Base-by-base conservation (phyloP, 257 asterid species). In the Nicotiana knightiana region DNA sequence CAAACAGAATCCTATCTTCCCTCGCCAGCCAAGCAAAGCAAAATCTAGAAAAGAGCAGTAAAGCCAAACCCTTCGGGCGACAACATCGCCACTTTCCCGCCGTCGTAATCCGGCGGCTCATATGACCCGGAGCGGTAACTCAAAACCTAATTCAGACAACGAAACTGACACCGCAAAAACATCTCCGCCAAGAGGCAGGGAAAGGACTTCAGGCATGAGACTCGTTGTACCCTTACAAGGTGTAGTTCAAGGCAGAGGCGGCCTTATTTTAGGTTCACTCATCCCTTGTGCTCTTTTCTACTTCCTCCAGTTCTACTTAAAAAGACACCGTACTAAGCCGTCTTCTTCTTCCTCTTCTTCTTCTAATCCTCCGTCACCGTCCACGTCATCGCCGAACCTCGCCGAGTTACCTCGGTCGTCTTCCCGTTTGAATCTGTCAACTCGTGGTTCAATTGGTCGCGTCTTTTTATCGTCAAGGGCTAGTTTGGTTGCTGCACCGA, bases 221-320 rank as follows among this genome's bases (percentile, higher is more conserved):
- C 94, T 96, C 73, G 90, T 96, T 46, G 99, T 96, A 13, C 99
- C 99, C 35, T 81, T 96, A 77, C 98, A 93, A 76, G 99, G 99
- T 15, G 91, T 95, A 30, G 98, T 96, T 13, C 99, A 96, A 84
- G 99, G 98, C 77, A 81, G 93, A 87, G 97, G 97, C 4, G 98
- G 99, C 13, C 79, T 96, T 15, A 86, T 96, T 81, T 90, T 96
- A 51, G 99, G 99, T 21, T 93, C 99, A 15, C 85, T 96, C 33
- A 96, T 96, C 79, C 99, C 99, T 4, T 96, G 99, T 83, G 93
- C 97, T 4, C 79, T 93, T 30, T 91, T 89, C 86, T 96, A 96
- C 84, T 96, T 96, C 86, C 93, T 96, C 17, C 98, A 94, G 62
- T 91, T 92, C 58, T 89, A 96, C 92, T 90, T 87, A 16, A 96